Evolutionary conservation across 2,329 filamentous ascomycete species (phyloP).

Genomic region (Hypoxylon sp.): DNA sequence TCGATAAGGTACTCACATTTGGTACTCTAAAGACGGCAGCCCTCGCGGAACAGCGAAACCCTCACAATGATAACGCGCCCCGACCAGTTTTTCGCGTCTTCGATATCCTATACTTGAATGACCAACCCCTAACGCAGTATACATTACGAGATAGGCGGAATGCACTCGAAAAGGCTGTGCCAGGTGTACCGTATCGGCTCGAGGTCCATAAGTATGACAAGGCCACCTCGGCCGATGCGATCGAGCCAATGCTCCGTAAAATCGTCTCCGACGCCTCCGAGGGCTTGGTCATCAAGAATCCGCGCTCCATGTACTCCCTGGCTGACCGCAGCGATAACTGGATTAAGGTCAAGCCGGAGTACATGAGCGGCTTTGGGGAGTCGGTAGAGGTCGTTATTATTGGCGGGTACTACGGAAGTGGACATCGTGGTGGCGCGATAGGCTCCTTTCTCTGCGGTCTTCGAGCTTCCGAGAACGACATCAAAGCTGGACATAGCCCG

Average conservation of each 20-base stretch:
- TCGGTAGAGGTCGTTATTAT: conserved; percentile 91
- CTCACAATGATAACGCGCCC: conserved; percentile 72
- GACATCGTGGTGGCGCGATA: conserved; percentile 83
- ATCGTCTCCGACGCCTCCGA: conserved; percentile 91
- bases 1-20: conserved; percentile 89
- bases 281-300: conserved; percentile 94
- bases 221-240: conserved; percentile 76
- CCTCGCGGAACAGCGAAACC: conserved; percentile 82
- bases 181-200: conserved; percentile 79
- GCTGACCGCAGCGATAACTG: conserved; percentile 95
- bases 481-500: conserved; percentile 70
- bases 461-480: conserved; percentile 78
- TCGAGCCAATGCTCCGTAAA: conserved; percentile 84
- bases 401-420: conserved; percentile 93
- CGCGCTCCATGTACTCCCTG: conserved; percentile 85
- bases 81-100: conserved; percentile 89
- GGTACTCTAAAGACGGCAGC: conserved; percentile 95
- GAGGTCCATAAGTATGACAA: conserved; percentile 83
- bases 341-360: conserved; percentile 99
- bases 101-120: conserved; percentile 92
- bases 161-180: conserved; percentile 80
- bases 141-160: conserved; percentile 84
- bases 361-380: conserved; percentile 97
- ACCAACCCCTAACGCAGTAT: conserved; percentile 82
- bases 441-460: conserved; percentile 94